Evolutionary conservation across 2,329 filamentous ascomycete genomes (phyloP), one percentile per base, ranked within the genome.

Genomic region (Sporothrix luriei): DNA sequence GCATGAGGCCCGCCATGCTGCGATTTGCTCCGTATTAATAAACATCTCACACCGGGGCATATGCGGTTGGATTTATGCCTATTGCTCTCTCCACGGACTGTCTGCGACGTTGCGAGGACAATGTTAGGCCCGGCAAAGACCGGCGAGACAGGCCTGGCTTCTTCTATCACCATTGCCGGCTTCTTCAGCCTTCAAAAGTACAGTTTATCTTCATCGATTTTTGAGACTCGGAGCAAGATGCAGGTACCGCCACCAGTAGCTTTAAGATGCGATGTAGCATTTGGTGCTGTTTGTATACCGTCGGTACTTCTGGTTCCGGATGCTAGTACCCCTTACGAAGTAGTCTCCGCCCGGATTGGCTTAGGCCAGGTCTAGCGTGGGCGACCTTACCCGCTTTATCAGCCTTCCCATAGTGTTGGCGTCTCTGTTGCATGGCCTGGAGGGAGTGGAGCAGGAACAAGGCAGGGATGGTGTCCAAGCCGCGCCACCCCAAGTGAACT

Each of bases 341-440:
- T 61, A 19, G 26, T 26, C 19, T 24, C 10, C 19, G 40, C 59
- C 66, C 21, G 46, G 57, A 51, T n/a, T 13, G 55, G 62, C 40
- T 65, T 71, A 70, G 59, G 26, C 14, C 33, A 21, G 52, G n/a
- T 49, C 16, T 55, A 29, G 40, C 21, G 38, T 43, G 52, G 38
- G 40, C 52, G 43, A 46, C 64, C 49, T 61, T 62, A 21, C 61
- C 71, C 66, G 59, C 69, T 71, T 71, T 70, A 70, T 68, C 71
- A 70, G 68, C 71, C 68, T 71, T 69, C 48, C 54, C 43, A 57
- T 13, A 57, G 54, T 57, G 54, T 29, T 57, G 54, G 24, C 21
- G 11, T 38, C 52, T 55, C 14, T 29, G 40, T 14, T 70, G 55
- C 55, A 66, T 55, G 55, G 61, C 33, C 21, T 49, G 48, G 49